phyloP scores from a whole-genome alignment of 495 filamentous ascomycete species.

The Clohesyomyces aquaticus region DNA sequence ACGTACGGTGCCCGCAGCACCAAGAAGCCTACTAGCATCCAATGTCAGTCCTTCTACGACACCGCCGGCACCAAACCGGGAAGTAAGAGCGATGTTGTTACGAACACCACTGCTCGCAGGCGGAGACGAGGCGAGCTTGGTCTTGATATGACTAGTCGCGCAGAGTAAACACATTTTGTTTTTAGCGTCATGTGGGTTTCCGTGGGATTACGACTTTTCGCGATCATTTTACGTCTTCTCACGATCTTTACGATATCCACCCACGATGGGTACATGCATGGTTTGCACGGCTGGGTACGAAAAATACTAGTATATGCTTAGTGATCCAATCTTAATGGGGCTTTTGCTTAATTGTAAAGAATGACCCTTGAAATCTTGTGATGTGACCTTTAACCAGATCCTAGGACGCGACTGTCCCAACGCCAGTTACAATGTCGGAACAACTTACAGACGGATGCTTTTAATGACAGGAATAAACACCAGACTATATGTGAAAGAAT shows the following conservation, averaged over 20 bases:
- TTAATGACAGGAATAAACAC: no score
- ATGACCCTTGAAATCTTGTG: no score
- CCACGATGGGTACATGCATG: no score
- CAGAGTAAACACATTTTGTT: neutral
- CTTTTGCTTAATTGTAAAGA: no score
- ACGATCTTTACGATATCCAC: neutral
- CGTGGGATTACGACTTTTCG: neutral
- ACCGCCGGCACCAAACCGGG: neutral
- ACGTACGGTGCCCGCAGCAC: slow-evolving; percentile 20
- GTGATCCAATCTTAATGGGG: no score
- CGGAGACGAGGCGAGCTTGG: slow-evolving; percentile 13
- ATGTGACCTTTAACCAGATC: no score
- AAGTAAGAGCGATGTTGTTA: slow-evolving; percentile 14
- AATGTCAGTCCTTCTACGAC: slow-evolving; percentile 12
- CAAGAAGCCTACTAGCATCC: slow-evolving; percentile 32
- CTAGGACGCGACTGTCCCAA: no score
- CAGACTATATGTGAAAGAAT: no score
- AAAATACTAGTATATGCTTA: no score
- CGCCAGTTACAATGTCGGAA: no score
- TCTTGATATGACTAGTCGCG: neutral
- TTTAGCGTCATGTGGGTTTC: neutral
- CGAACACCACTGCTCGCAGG: neutral
- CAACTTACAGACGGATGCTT: no score
- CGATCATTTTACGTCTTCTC: neutral
- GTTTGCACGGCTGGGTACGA: neutral